Base-by-base conservation (phyloP, 495 filamentous ascomycete genomes). In the Aspergillus sparsus region DNA sequence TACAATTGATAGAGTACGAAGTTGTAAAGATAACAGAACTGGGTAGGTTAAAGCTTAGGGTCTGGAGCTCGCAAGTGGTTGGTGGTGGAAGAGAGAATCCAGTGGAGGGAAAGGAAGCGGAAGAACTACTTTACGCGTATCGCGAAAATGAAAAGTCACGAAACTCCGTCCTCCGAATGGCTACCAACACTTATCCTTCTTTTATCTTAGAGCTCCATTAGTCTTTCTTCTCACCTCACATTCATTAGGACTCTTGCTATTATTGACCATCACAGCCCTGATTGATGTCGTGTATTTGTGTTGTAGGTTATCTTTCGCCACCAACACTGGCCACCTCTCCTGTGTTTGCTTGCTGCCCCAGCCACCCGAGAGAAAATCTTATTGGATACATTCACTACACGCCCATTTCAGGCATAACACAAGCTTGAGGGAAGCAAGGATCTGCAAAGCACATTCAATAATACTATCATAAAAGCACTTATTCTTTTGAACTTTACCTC, bases 51-150 rank as follows among this genome's bases (percentile, higher is more conserved):
- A 34, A 15, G 31, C 33, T 15, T 15, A 53, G 41, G 10, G 1
- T 21, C 6, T n/a, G 27, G 46, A 35, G 31, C 49, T 49, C 41
- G 33, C 31, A 49, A 47, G 39, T 15, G 46, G 9, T 49, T 9
- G 52, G 35, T 51, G 59, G 46, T 47, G 47, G 45, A 52, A 52
- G 59, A 46, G n/a, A 18, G 44, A 42, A 53, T 27, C 21, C 21
- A 51, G 34, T 37, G 41, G 39, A 51, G 27, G 34, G 49, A 51
- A 33, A 54, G 58, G 49, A 60, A 39, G 50, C 58, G 58, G 58
- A 60, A 60, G 58, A 60, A 54, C 57, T 41, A 54, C 58, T 60
- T 60, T 54, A 60, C 58, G 58, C 58, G 58, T 39, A 37, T 49
- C 50, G 36, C 56, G 32, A 60, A 60, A 54, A 45, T 31, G 49